Evolutionary conservation across 805 yeast genomes (phyloP).

Genomic region (Wickerhamomyces ciferrii): DNA sequence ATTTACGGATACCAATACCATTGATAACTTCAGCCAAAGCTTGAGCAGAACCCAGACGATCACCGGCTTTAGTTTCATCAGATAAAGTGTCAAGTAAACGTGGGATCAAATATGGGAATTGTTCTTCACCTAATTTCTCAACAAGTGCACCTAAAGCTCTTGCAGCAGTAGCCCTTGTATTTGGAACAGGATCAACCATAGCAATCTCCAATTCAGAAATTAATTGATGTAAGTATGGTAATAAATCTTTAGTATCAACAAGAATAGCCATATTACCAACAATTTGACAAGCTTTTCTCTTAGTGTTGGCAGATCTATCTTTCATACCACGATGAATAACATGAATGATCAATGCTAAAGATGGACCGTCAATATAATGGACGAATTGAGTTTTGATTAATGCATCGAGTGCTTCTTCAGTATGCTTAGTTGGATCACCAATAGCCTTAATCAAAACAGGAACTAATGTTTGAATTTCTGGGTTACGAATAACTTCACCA

Average conservation of each 20-base stretch:
- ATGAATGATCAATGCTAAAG: constrained; percentile 89
- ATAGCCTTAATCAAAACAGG: constrained; percentile 86
- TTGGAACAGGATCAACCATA: constrained; percentile 98
- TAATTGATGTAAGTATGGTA: constrained; percentile 75
- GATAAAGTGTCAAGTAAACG: constrained; percentile 69
- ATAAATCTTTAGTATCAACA: constrained; percentile 81
- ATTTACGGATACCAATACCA: constrained; percentile 82
- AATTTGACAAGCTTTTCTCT: constrained; percentile 93
- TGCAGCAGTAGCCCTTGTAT: constrained; percentile 94
- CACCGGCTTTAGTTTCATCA: constrained; percentile 79
- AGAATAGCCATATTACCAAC: constrained; percentile 98
- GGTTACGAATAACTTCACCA: constrained; percentile 96
- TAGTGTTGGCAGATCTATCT: constrained; percentile 89
- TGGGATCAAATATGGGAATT: constrained; percentile 87
- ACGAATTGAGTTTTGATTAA: constrained; percentile 89
- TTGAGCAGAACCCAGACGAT: constrained; percentile 95
- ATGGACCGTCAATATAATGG: constrained; percentile 97
- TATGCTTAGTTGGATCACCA: constrained; percentile 90
- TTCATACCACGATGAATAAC: constrained; percentile 94
- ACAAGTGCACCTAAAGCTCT: constrained; percentile 95
- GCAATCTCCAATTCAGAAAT: constrained; percentile 83
- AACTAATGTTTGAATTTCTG: constrained; percentile 90
- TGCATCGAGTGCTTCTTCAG: constrained; percentile 83
- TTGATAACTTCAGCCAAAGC: constrained; percentile 90
- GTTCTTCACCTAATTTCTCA: constrained; percentile 93